Evolutionary conservation across 1,284 basidiomycete genomes (phyloP).

Genomic region (Trametes polyzona): DNA sequence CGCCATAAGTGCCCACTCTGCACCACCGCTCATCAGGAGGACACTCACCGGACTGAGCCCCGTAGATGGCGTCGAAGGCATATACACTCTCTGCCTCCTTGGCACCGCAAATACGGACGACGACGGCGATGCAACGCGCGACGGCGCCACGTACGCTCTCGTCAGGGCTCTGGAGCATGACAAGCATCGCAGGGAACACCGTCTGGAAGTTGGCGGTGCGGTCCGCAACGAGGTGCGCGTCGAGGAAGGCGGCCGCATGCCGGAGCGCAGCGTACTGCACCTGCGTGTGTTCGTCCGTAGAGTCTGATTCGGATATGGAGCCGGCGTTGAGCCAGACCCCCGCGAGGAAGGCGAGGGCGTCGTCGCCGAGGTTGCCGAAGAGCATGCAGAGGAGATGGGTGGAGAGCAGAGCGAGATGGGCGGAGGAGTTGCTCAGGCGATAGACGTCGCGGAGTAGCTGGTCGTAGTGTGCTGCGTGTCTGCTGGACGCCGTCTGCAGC

Average conservation of each 20-base stretch:
- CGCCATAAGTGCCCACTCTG: background rate
- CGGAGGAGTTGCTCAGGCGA: slow-evolving; percentile 57
- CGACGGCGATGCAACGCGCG: slow-evolving; percentile 61
- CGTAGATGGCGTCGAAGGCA: slow-evolving; percentile 85
- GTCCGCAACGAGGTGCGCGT: slow-evolving; percentile 63
- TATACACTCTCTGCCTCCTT: slow-evolving; percentile 67
- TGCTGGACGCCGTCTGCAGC: background rate
- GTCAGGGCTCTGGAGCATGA: slow-evolving; percentile 62
- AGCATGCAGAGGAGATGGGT: slow-evolving; percentile 64
- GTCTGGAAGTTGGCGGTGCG: slow-evolving; percentile 85
- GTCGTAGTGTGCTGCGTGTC: slow-evolving; percentile 45
- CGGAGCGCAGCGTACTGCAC: slow-evolving; percentile 52
- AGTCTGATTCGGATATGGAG: background rate
- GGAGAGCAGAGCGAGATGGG: slow-evolving; percentile 49
- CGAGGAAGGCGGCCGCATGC: slow-evolving; percentile 78
- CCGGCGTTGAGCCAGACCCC: slow-evolving; percentile 56
- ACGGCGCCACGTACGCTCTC: slow-evolving; percentile 62
- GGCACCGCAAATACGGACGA: slow-evolving; percentile 46
- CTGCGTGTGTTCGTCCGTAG: slow-evolving; percentile 31
- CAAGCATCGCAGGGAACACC: slow-evolving; percentile 77
- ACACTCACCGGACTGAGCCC: slow-evolving; percentile 60
- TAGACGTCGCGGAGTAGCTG: slow-evolving; percentile 66
- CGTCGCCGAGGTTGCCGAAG: slow-evolving; percentile 72
- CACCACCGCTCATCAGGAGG: too few relatives aligned
- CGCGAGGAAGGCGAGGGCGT: slow-evolving; percentile 81